Evolutionary conservation across 768 basidiomycete species (phyloP).

Genomic region (Termitomyces sp.): DNA sequence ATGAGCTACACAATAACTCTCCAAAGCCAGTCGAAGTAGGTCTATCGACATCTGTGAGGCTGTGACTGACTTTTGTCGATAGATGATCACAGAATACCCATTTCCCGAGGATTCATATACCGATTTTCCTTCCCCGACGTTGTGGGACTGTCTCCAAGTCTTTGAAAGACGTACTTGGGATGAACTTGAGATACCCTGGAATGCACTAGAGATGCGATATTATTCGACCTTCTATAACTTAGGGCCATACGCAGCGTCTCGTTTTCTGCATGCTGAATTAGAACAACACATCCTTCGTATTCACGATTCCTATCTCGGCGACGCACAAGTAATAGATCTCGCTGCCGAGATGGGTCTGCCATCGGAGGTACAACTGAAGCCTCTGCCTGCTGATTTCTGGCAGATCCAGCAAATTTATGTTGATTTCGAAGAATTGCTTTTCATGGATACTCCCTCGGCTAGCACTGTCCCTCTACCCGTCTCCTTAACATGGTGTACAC

Average conservation of each 20-base stretch:
- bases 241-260: constrained; percentile 74
- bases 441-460: constrained; percentile 24
- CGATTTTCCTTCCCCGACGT: constrained; percentile 51
- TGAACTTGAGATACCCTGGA: constrained; percentile 55
- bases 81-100: constrained; percentile 61
- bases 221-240: constrained; percentile 57
- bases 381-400: constrained; percentile 36
- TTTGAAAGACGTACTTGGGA: constrained; percentile 45
- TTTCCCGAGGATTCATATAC: constrained; percentile 45
- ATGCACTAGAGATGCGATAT: constrained; percentile 63
- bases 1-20: constrained; percentile 61
- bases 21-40: constrained; percentile 68
- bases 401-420: constrained; percentile 38
- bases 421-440: constrained; percentile 50
- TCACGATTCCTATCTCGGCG: constrained; percentile 24
- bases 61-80: constrained; percentile 9
- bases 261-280: constrained; percentile 65
- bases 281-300: constrained; percentile 46
- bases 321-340: constrained; percentile 14
- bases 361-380: constrained; percentile 15
- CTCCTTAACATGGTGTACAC: constrained; percentile 65
- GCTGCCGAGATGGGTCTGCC: constrained; percentile 20
- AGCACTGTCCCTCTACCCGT: constrained; percentile 39
- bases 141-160: constrained; percentile 35
- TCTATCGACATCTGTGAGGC: neutral